Evolutionary conservation across 306 rosid species (phyloP).

Genomic region (Citrullus mucosospermus): DNA sequence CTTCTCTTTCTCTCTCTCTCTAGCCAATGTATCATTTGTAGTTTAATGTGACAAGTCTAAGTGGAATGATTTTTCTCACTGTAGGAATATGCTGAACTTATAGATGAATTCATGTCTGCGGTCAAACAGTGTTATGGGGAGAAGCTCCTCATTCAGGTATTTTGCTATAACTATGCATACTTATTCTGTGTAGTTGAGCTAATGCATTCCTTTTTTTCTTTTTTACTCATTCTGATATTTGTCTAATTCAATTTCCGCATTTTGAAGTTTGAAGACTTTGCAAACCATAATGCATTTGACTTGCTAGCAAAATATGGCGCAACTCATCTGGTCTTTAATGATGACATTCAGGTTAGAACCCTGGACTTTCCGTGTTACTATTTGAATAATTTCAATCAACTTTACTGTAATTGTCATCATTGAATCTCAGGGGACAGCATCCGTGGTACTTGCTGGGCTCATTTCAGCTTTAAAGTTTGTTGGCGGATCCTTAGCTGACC

Average conservation of each 20-base stretch:
- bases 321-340: conserved; percentile 93
- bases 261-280: conserved; percentile 92
- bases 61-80: conserved; percentile 1
- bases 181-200: background rate
- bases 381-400: background rate
- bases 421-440: conserved; percentile 83
- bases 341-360: conserved; percentile 72
- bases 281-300: conserved; percentile 97
- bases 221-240: background rate
- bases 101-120: conserved; percentile 81
- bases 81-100: conserved; percentile 82
- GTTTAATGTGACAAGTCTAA: background rate
- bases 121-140: conserved; percentile 87
- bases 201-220: background rate
- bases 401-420: background rate
- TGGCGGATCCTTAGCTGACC: conserved; percentile 70
- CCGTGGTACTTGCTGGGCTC: conserved; percentile 93
- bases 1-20: background rate
- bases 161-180: background rate
- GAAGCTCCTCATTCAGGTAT: conserved; percentile 80
- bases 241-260: conserved; percentile 14
- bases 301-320: conserved; percentile 70
- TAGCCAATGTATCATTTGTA: background rate
- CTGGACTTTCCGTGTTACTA: background rate
- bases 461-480: conserved; percentile 54